Percentiles rank a stretch among this genome's conserved stretches.
phyloP scores from a whole-genome alignment of 2,329 filamentous ascomycete species.

The Zymoseptoria ardabiliae region DNA sequence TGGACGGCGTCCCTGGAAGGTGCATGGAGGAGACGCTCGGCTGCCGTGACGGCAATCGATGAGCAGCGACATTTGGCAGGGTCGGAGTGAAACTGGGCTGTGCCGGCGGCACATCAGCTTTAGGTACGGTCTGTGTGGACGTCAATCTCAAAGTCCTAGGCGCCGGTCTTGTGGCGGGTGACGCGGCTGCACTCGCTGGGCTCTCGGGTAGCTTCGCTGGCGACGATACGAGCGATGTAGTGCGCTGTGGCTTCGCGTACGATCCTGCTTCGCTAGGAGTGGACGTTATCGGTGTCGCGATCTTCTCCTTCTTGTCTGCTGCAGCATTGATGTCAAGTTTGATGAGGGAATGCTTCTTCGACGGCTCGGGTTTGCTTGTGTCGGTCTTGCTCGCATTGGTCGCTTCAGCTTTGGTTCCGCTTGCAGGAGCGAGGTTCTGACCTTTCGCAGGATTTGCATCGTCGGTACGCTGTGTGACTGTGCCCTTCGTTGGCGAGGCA shows the following conservation, averaged over 20 bases:
- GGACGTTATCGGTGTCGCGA: neutral
- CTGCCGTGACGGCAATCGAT: conserved; percentile 43
- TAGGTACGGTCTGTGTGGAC: conserved; percentile 48
- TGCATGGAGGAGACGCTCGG: conserved; percentile 52
- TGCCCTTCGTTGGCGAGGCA: neutral
- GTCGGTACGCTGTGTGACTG: neutral
- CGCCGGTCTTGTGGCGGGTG: conserved; percentile 39
- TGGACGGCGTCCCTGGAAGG: conserved; percentile 64
- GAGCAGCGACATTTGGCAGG: conserved; percentile 25
- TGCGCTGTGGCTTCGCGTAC: conserved; percentile 3
- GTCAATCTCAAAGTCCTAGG: conserved; percentile 64
- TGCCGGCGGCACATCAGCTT: conserved; percentile 42
- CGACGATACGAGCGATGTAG: conserved; percentile 45
- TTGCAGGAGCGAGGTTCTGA: neutral
- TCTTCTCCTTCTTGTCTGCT: conserved; percentile 19
- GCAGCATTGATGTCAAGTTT: conserved; percentile 43
- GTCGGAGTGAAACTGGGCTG: conserved; percentile 22
- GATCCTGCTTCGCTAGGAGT: conserved; percentile 34
- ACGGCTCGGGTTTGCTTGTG: conserved; percentile 14
- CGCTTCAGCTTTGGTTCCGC: conserved; percentile 2
- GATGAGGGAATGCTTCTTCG: conserved; percentile 35
- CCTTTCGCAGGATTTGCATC: neutral
- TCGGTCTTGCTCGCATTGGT: conserved; percentile 14
- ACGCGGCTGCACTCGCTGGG: conserved; percentile 41
- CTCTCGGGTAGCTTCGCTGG: conserved; percentile 48